Evolutionary conservation across 352 stramenopile species (phyloP), one percentile per base, ranked within the genome.

Genomic region (Pythium scleroteichum): DNA sequence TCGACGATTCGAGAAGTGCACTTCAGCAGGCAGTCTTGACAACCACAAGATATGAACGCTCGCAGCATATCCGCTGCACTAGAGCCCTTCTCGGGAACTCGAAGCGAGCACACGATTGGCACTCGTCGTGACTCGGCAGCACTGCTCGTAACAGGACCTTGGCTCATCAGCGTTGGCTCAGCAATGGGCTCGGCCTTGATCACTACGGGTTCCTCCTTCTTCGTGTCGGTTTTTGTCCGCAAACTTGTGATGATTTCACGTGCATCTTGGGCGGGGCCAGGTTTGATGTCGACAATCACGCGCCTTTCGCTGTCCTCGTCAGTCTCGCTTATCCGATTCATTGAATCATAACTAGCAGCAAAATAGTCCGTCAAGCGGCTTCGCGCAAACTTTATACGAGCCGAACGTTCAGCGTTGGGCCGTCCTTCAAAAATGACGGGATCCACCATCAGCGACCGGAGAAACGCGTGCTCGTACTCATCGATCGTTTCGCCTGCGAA

Each of bases 381-480:
- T 35, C 29, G 5, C 29, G 29, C 29, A 10, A 35, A 35, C 29
- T 10, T 35, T 5, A 27, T 48, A 17, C 55, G 55, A 29, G 22
- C 45, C 17, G 45, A 42, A 19, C 55, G 45, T 27, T 62, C 55
- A 14, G 8, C 29, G 44, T 52, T 52, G 3, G 54, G 42, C 6
- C 39, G 14, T 10, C 8, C 24, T 0, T n/a, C 38, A 8, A 60
- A 26, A 20, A 32, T 24, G 2, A 26, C 44, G n/a, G 23, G 41
- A 3, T 41, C 19, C 3, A 40, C 19, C 14, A 19, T 41, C 3
- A 62, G 13, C 23, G 17, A 50, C 17, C 13, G n/a, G 9, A 33
- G 12, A 47, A 81, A 81, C 4, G 53, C 38, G 14, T 46, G 45
- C 40, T 81, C 69, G 40, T 65, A 76, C 20, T 76, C 57, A 22